Conservation (phyloP, 305 asterid species). For the Fraxinus sp. region DNA sequence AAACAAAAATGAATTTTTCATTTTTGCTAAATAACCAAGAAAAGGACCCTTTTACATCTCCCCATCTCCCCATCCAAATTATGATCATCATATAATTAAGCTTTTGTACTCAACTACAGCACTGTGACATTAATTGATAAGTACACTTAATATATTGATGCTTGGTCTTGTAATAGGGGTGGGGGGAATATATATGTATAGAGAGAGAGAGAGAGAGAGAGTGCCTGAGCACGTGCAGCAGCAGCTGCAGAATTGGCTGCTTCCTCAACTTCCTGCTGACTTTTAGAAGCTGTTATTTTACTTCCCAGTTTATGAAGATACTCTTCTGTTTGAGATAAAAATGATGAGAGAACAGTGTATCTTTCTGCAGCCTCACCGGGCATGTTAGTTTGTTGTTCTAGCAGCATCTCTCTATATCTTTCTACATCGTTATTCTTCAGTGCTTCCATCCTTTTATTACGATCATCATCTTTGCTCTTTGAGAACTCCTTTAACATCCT, state of each 20-base stretch:
- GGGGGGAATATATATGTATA: neutral
- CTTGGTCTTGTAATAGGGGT: neutral
- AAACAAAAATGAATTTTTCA: neutral
- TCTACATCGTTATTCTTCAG: conserved; percentile 97
- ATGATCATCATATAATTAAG: neutral
- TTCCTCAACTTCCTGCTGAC: conserved; percentile 98
- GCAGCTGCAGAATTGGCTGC: conserved; percentile 80
- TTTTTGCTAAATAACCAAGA: neutral
- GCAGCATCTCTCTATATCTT: conserved; percentile 95
- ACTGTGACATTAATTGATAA: neutral
- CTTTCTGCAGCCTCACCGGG: conserved; percentile 97
- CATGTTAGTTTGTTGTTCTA: conserved; percentile 85
- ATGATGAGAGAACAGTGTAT: conserved; percentile 92
- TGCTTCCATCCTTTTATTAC: conserved; percentile 96
- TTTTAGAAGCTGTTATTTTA: conserved; percentile 92
- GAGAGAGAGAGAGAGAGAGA: conserved; percentile 23
- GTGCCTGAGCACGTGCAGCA: conserved; percentile 94
- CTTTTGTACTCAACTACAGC: neutral
- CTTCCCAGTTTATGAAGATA: conserved; percentile 90
- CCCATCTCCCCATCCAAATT: neutral
- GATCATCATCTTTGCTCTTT: conserved; percentile 88
- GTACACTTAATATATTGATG: neutral
- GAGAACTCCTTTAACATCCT: conserved; percentile 96
- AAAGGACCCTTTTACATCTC: neutral
- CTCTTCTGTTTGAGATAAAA: conserved; percentile 90